These are phyloP conservation scores for Lophium mytilinum DNA, from an alignment of 495 filamentous ascomycete genomes.

Conservation along the genomic window DNA sequence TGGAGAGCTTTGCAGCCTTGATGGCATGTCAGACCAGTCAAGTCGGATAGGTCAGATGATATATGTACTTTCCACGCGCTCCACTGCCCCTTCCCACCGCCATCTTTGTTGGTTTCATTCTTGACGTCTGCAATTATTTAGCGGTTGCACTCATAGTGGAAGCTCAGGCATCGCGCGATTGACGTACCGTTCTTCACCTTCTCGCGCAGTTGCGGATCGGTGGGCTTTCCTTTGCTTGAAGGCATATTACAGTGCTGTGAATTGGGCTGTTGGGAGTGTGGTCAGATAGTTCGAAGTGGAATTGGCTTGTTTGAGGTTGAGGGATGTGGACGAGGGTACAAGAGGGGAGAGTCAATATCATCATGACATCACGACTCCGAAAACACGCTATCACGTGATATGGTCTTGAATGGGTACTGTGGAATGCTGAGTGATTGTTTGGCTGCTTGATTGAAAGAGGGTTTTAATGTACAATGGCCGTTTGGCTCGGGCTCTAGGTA, in stretches of 20 bases:
- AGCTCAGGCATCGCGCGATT: not conserved
- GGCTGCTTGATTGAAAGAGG: no score
- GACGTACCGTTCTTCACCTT: slow-evolving; percentile 38
- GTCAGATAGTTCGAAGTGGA: no score
- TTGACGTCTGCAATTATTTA: slow-evolving; percentile 35
- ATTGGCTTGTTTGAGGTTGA: no score
- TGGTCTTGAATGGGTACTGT: no score
- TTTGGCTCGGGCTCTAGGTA: no score
- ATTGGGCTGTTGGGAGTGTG: no score
- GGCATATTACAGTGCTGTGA: slow-evolving; percentile 23
- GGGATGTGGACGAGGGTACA: no score
- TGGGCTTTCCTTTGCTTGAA: slow-evolving; percentile 46
- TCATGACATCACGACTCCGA: no score
- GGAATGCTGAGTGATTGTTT: no score
- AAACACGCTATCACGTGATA: no score
- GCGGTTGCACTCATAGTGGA: not conserved
- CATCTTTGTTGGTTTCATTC: slow-evolving; percentile 47
- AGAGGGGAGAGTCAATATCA: no score
- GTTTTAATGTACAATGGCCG: no score
- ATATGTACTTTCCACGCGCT: slow-evolving; percentile 47
- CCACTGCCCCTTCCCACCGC: slow-evolving; percentile 47
- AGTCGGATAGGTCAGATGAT: not conserved
- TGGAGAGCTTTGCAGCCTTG: slow-evolving; percentile 42
- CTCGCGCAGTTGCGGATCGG: slow-evolving; percentile 45
- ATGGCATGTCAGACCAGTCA: not conserved